phyloP scores from a whole-genome alignment of 306 rosid genomes.

The Cucumis sativus region Cucumber_9930_V3 NC_026655.2:2189001-2189500 shows the following conservation, averaged over 20 bases:
- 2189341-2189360: not conserved
- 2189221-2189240: not conserved
- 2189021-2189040: conserved; percentile 86
- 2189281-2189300: not conserved
- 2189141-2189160: not conserved
- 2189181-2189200: not conserved
- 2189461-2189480: not conserved
- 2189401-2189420: too few species aligned
- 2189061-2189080: not conserved
- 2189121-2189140: not conserved
- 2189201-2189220: too few species aligned
- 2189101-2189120: not conserved
- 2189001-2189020: conserved; percentile 99
- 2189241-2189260: not conserved
- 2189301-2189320: not conserved
- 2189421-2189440: too few species aligned
- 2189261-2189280: not conserved
- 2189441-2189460: not conserved
- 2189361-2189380: not conserved
- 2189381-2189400: too few species aligned
- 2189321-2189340: not conserved
- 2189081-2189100: not conserved
- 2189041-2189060: conserved; percentile 14
- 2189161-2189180: not conserved
- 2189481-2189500: not conserved